Evolutionary conservation across 441 rosid genomes (phyloP).

Genomic region (Euphorbia neoarborescens): DNA sequence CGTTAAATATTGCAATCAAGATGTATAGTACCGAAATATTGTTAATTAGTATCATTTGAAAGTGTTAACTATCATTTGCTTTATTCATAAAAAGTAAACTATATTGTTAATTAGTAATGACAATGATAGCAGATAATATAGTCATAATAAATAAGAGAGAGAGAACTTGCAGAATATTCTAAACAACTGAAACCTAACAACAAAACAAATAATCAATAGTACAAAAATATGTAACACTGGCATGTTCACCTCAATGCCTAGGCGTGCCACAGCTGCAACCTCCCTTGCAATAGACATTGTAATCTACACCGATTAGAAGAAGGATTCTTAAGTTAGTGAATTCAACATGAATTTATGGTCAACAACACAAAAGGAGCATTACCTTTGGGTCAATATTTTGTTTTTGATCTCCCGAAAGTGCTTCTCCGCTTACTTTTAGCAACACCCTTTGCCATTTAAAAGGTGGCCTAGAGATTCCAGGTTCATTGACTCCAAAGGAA

Average conservation of each 20-base stretch:
- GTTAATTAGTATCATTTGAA: background rate
- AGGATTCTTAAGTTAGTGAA: conserved; percentile 14
- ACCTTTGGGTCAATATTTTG: conserved; percentile 94
- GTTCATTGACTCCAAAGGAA: conserved; percentile 41
- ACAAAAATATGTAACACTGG: background rate
- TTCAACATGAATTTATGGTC: background rate
- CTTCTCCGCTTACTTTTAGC: conserved; percentile 96
- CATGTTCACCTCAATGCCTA: conserved; percentile 68
- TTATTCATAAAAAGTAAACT: background rate
- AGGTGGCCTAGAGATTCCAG: conserved; percentile 41
- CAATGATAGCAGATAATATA: background rate
- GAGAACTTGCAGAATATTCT: background rate
- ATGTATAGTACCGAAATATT: conserved; percentile 1
- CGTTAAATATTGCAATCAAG: background rate
- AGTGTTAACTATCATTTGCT: background rate
- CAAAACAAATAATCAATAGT: background rate
- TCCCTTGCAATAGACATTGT: conserved; percentile 93
- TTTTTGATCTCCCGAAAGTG: conserved; percentile 72
- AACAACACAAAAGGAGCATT: conserved; percentile 7
- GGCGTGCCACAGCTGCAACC: conserved; percentile 79
- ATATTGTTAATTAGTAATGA: background rate
- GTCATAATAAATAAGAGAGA: background rate
- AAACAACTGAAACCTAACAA: background rate
- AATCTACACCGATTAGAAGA: conserved; percentile 33
- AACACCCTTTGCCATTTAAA: conserved; percentile 79